phyloP scores from a whole-genome alignment of 768 basidiomycete species.

The Lanmaoa rubissima region DNA sequence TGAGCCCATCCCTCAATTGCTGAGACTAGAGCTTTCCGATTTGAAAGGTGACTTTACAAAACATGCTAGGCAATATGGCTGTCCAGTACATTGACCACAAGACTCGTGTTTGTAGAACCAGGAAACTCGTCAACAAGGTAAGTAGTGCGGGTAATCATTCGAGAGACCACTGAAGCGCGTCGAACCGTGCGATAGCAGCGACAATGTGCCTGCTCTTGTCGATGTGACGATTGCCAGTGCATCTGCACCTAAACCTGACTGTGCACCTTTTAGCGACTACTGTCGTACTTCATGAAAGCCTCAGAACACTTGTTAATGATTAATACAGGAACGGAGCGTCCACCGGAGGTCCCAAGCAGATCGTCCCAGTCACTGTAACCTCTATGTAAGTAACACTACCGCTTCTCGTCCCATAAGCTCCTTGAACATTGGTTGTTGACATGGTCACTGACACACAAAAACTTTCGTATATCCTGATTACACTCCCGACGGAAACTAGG shows the following conservation, averaged over 20 bases:
- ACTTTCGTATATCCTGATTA: too few relatives aligned
- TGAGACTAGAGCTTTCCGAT: background rate
- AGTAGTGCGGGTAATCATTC: too few relatives aligned
- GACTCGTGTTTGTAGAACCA: conserved; percentile 99
- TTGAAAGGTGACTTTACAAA: background rate
- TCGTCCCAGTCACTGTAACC: conserved; percentile 93
- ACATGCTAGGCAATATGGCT: background rate
- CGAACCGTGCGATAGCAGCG: conserved; percentile 89
- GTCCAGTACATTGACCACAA: conserved; percentile 85
- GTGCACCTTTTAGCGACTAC: conserved; percentile 94
- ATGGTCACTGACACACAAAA: too few relatives aligned
- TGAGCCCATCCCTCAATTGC: background rate
- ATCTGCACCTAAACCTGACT: conserved; percentile 97
- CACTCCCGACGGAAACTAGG: too few relatives aligned
- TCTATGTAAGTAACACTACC: too few relatives aligned
- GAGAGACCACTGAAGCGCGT: conserved; percentile 51
- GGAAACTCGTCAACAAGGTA: background rate
- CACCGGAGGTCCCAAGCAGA: conserved; percentile 91
- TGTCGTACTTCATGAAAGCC: conserved; percentile 98
- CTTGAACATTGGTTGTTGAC: too few relatives aligned
- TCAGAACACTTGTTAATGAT: conserved; percentile 80
- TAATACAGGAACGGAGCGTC: conserved; percentile 90
- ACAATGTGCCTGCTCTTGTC: conserved; percentile 96
- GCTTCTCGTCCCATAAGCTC: too few relatives aligned
- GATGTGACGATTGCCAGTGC: conserved; percentile 99